phyloP scores from a whole-genome alignment of 1,139 yeast species.

The Dujonia santamariae region DNA sequence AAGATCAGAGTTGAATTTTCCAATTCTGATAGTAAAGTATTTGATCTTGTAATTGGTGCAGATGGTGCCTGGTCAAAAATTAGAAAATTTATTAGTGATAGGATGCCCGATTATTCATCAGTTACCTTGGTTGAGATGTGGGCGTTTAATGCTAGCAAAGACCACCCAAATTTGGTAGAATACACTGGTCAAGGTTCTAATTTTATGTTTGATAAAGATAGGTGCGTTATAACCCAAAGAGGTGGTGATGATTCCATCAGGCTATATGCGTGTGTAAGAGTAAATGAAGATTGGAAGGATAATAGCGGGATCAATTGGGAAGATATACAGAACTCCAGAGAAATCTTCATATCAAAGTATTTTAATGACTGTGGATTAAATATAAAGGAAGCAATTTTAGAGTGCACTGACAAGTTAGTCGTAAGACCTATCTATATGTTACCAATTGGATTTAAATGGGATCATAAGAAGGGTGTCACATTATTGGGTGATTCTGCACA shows the following conservation, averaged over 20 bases:
- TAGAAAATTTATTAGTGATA: neutral
- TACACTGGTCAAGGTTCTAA: slow-evolving; percentile 3
- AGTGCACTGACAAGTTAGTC: slow-evolving; percentile 2
- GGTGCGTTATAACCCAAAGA: slow-evolving; percentile 2
- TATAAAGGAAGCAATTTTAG: slow-evolving; percentile 1
- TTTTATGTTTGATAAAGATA: slow-evolving; percentile 2
- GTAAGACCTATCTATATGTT: slow-evolving; percentile 4
- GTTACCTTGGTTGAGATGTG: slow-evolving; percentile 3
- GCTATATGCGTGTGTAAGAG: slow-evolving; percentile 1
- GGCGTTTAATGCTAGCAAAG: slow-evolving; percentile 2
- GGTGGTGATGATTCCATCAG: slow-evolving; percentile 2
- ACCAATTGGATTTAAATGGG: slow-evolving; percentile 3
- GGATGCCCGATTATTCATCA: slow-evolving; percentile 1
- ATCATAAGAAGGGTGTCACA: neutral
- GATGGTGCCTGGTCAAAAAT: slow-evolving; percentile 5
- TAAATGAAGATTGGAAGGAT: slow-evolving; percentile 1
- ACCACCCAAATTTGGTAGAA: neutral
- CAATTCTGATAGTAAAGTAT: neutral
- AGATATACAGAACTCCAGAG: neutral
- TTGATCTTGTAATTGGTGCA: slow-evolving; percentile 4
- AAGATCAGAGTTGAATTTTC: neutral
- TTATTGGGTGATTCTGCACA: slow-evolving; percentile 6
- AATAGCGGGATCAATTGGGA: slow-evolving; percentile 1
- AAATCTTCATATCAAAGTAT: neutral
- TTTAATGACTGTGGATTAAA: neutral